Evolutionary conservation across 306 rosid genomes (phyloP).

Genomic region (Potentilla sterilis): DNA sequence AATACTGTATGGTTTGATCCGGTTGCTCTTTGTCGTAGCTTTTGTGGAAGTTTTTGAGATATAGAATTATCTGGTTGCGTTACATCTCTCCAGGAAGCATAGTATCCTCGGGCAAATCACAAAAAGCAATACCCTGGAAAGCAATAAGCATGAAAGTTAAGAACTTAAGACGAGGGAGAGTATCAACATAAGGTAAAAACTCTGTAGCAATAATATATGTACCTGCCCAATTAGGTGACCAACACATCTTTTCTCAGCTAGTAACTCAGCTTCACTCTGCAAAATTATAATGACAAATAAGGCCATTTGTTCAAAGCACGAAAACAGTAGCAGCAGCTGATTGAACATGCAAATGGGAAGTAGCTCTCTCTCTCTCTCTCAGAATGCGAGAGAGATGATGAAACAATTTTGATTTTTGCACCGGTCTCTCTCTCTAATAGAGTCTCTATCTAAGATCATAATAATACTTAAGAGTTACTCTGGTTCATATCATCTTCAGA

Average conservation of each 20-base stretch:
- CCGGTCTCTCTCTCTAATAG: not conserved
- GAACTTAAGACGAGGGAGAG: slow-evolving; percentile 15
- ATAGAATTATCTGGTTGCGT: not conserved
- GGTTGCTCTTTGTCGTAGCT: slow-evolving; percentile 4
- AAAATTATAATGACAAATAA: not conserved
- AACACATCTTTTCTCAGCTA: slow-evolving; percentile 93
- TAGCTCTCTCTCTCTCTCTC: not conserved
- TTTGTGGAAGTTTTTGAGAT: not conserved
- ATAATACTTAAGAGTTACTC: not conserved
- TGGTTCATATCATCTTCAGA: not conserved
- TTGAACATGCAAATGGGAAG: not conserved
- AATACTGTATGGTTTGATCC: not conserved
- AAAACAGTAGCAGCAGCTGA: not conserved
- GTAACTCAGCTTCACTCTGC: slow-evolving; percentile 91
- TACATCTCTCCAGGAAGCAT: slow-evolving; percentile 99
- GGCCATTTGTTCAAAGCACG: not conserved
- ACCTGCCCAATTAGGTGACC: slow-evolving; percentile 99
- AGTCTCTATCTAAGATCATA: not conserved
- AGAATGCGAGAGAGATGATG: not conserved
- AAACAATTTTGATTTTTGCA: not conserved
- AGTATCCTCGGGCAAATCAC: slow-evolving; percentile 95
- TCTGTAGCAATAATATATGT: slow-evolving; percentile 15
- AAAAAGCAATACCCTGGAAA: slow-evolving; percentile 74
- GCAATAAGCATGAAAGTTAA: not conserved
- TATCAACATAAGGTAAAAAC: slow-evolving; percentile 3